These are phyloP conservation scores for Aspergillus candidus DNA, from an alignment of 2,329 filamentous ascomycete genomes.

Conservation along the genomic window DNA sequence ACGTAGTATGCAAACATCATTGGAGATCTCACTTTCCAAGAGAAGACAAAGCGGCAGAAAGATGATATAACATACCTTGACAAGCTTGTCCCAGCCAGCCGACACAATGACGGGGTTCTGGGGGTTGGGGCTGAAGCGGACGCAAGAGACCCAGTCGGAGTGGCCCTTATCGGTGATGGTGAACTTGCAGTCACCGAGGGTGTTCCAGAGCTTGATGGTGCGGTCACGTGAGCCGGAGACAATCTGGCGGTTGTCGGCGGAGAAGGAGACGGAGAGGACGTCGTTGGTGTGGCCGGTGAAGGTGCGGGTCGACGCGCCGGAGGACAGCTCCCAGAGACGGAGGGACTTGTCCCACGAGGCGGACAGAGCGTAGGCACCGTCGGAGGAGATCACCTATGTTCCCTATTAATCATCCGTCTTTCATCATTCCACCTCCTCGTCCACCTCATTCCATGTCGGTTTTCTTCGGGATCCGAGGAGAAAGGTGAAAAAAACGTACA, in stretches of 20 bases:
- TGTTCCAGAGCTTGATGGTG: slow-evolving; percentile 99
- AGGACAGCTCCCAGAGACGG: slow-evolving; percentile 97
- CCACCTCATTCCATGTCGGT: not conserved
- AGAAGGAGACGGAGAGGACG: slow-evolving; percentile 99
- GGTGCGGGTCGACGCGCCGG: slow-evolving; percentile 91
- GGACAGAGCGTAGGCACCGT: slow-evolving; percentile 97
- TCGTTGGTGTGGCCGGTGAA: slow-evolving; percentile 99
- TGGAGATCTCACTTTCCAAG: slow-evolving; percentile 30
- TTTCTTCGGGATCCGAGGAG: slow-evolving; percentile 8
- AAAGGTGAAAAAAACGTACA: slow-evolving; percentile 57
- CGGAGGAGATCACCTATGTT: slow-evolving; percentile 89
- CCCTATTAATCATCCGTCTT: slow-evolving; percentile 8
- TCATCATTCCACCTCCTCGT: slow-evolving; percentile 7
- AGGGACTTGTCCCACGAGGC: slow-evolving; percentile 99
- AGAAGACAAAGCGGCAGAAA: slow-evolving; percentile 5
- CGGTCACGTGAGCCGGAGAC: slow-evolving; percentile 97
- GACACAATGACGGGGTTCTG: slow-evolving; percentile 99
- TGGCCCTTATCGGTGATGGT: slow-evolving; percentile 99
- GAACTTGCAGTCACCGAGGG: slow-evolving; percentile 99
- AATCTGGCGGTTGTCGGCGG: slow-evolving; percentile 99
- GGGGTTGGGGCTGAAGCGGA: slow-evolving; percentile 99
- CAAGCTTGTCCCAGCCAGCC: slow-evolving; percentile 98
- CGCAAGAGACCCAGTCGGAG: slow-evolving; percentile 99
- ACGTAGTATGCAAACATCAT: slow-evolving; percentile 96
- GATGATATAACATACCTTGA: slow-evolving; percentile 72